These are phyloP conservation scores for Canavalia gladiata DNA, from an alignment of 306 rosid genomes.

Conservation along the genomic window DNA sequence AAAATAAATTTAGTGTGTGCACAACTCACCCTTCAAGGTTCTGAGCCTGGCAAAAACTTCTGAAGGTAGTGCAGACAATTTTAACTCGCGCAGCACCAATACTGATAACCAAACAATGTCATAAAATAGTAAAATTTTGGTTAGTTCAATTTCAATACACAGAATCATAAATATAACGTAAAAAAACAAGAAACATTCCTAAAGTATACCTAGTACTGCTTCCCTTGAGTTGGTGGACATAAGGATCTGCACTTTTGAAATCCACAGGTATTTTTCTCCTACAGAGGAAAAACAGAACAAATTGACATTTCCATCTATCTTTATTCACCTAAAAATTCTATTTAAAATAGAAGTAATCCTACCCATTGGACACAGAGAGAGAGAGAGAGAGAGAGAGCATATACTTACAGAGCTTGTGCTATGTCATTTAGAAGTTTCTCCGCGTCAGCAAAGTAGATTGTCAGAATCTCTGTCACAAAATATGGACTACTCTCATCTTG, in stretches of 20 bases:
- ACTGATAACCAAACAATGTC: slow-evolving; percentile 48
- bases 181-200: neutral
- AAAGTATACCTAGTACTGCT: slow-evolving; percentile 67
- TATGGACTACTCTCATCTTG: slow-evolving; percentile 69
- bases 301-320: neutral
- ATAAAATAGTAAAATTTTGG: slow-evolving; percentile 20
- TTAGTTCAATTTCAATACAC: neutral
- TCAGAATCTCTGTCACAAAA: slow-evolving; percentile 69
- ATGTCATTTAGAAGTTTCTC: slow-evolving; percentile 63
- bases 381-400: neutral
- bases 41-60: slow-evolving; percentile 63
- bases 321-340: neutral
- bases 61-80: slow-evolving; percentile 61
- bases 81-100: slow-evolving; percentile 71
- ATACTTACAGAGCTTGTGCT: slow-evolving; percentile 63
- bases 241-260: slow-evolving; percentile 68
- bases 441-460: slow-evolving; percentile 73
- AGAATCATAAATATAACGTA: neutral
- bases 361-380: neutral
- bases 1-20: slow-evolving; percentile 1
- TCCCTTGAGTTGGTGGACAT: slow-evolving; percentile 74
- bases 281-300: slow-evolving; percentile 29
- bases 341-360: neutral
- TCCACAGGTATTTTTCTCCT: slow-evolving; percentile 62
- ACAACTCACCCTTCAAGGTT: slow-evolving; percentile 71